Base-by-base conservation (phyloP, 768 basidiomycete species). In the Lactarius sanguifluus region DNA sequence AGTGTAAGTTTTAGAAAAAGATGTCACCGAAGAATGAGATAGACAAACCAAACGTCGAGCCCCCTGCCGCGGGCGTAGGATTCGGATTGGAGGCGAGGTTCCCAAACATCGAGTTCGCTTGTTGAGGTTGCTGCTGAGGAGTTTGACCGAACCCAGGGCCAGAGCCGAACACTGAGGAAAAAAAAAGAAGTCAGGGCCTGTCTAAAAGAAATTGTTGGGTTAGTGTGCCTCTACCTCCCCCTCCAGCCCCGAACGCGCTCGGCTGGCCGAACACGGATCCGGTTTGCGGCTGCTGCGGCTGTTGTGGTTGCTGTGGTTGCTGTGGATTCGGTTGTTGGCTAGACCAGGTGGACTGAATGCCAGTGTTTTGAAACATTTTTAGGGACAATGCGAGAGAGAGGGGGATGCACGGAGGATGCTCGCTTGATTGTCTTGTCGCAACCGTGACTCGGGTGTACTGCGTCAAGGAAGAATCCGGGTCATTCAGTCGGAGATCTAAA, bases 91-190 rank as follows among this genome's bases (percentile, higher is more conserved):
- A 75, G 30, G 77, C 79, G 56, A 87, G 73, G 68, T 82, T 85
- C 58, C 91, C 91, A 75, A 92, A 93, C 89, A 92, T 92, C 50
- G 91, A 89, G 72, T 92, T 92, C 5, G 86, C 83, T 69, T 83
- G 83, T 73, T 84, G 88, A 69, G 85, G 87, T 71, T 82, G 76
- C 62, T 67, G 78, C 67, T 70, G 68, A 40, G 69, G 64, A 25
- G 61, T 69, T 56, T 64, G 85, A 38, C 83, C 83, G 75, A 91
- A 93, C 54, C 83, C 81, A 59, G 81, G 77, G 68, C 85, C 86
- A 30, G 80, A 75, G 40, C 79, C 77, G 66, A 72, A 76, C 10
- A 69, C 74, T 74, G 66, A 67, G 69, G 43, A 61, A 34, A 62
- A 15, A 30, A 5, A 61, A 56, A 67, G 64, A 61, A 38, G 38